A percentile compares a stretch with the other conserved stretches of the same genome.
Conservation (phyloP, 208 protist genomes). For the Leishmania amazonensis region DNA sequence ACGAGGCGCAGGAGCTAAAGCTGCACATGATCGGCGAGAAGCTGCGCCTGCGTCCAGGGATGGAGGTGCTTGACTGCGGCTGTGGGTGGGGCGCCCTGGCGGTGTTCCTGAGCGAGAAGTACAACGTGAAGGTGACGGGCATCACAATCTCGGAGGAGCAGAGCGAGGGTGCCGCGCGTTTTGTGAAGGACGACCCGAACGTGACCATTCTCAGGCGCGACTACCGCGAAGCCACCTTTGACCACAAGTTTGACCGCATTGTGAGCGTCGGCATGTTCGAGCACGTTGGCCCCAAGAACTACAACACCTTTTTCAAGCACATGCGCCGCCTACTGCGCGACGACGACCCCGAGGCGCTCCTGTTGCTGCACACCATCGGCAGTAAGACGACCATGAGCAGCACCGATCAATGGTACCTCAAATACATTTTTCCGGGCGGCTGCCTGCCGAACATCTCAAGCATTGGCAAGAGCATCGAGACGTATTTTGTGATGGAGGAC, state of each 20-base stretch:
- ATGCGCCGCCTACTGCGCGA: conserved; percentile 62
- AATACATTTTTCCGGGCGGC: conserved; percentile 86
- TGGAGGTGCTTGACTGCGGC: conserved; percentile 77
- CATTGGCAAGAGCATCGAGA: conserved; percentile 46
- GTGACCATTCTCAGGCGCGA: conserved; percentile 64
- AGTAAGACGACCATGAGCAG: conserved; percentile 64
- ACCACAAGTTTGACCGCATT: conserved; percentile 66
- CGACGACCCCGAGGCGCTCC: conserved; percentile 52
- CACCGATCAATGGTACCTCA: conserved; percentile 78
- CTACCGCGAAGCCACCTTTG: conserved; percentile 68
- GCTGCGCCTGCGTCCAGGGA: conserved; percentile 59
- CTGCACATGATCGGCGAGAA: conserved; percentile 79
- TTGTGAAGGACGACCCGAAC: conserved; percentile 29
- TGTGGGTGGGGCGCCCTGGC: conserved; percentile 83
- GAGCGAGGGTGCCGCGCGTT: conserved; percentile 35
- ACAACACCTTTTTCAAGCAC: conserved; percentile 65
- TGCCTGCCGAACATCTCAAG: conserved; percentile 51
- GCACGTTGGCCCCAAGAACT: conserved; percentile 85
- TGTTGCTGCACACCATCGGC: conserved; percentile 77
- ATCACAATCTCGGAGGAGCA: conserved; percentile 81
- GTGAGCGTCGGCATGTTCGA: conserved; percentile 88
- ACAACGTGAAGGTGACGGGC: conserved; percentile 64
- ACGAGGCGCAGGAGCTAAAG: conserved; percentile 78
- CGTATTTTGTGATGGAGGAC: conserved; percentile 63
- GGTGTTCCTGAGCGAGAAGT: conserved; percentile 53